Conservation (phyloP, 257 asterid species). For the Solanum tacnaense region DNA sequence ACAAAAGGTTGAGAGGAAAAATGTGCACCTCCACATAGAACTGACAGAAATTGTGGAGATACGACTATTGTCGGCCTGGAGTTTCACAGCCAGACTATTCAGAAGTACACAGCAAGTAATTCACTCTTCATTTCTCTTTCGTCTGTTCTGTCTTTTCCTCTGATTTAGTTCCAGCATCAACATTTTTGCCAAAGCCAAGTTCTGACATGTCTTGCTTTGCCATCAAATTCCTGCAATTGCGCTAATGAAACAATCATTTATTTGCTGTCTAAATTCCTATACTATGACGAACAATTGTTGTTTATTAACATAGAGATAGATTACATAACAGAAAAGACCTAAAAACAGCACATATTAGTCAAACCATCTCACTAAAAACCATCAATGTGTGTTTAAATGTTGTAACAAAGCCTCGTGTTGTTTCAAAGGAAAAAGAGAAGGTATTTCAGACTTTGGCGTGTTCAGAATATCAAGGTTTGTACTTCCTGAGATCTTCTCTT, state of each 20-base stretch:
- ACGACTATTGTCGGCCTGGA: neutral
- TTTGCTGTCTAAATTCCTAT: neutral
- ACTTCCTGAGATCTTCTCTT: neutral
- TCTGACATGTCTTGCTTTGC: slow-evolving; percentile 93
- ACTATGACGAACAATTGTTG: neutral
- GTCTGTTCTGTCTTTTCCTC: slow-evolving; percentile 6
- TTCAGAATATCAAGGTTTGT: neutral
- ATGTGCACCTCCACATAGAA: neutral
- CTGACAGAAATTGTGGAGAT: neutral
- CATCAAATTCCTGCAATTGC: slow-evolving; percentile 80
- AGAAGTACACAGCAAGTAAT: neutral
- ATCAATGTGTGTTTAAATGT: neutral
- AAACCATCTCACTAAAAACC: neutral
- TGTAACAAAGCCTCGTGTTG: neutral
- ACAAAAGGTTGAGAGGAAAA: neutral
- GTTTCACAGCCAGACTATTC: neutral
- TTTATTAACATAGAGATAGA: neutral
- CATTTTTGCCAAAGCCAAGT: slow-evolving; percentile 58
- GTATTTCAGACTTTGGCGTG: no score
- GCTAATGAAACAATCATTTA: neutral
- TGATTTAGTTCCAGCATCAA: slow-evolving; percentile 20
- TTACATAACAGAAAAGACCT: neutral
- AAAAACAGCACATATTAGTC: neutral
- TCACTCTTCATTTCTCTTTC: slow-evolving; percentile 10
- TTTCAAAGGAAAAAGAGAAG: neutral